Conservation (phyloP, 2,329 filamentous ascomycete species). For the Chalaropsis thielavioides region DNA sequence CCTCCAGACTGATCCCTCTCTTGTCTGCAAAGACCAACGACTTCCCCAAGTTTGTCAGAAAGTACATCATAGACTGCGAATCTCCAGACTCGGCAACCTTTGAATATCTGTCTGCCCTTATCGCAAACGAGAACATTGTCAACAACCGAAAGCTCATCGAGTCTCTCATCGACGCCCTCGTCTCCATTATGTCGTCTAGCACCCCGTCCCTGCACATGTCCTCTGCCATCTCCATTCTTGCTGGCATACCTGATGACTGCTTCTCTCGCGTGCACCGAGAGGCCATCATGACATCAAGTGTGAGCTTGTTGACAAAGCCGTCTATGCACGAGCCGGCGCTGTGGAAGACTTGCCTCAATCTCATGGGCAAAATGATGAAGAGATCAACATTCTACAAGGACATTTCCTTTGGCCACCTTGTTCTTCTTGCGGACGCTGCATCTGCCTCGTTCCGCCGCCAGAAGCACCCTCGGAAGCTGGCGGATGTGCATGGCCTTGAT, state of each 20-base stretch:
- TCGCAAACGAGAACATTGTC: conserved; percentile 19
- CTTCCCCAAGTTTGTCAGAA: conserved; percentile 15
- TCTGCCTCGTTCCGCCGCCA: conserved; percentile 16
- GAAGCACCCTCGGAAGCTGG: neutral
- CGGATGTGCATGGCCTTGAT: conserved; percentile 15
- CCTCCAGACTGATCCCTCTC: conserved; percentile 16
- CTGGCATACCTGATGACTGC: conserved; percentile 18
- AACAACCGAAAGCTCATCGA: conserved; percentile 17
- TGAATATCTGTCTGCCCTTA: conserved; percentile 11
- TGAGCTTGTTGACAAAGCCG: conserved; percentile 11
- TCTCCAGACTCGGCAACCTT: conserved; percentile 10
- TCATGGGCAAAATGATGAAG: conserved; percentile 32
- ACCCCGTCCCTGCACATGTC: neutral
- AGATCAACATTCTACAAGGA: conserved; percentile 37
- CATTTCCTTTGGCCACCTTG: conserved; percentile 29
- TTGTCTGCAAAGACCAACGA: conserved; percentile 15
- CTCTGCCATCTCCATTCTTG: conserved; percentile 14
- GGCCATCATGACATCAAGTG: conserved; percentile 11
- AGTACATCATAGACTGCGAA: conserved; percentile 7
- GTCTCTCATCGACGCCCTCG: conserved; percentile 16
- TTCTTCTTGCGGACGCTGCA: conserved; percentile 25
- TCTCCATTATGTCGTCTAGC: conserved; percentile 8
- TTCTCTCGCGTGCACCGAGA: conserved; percentile 17
- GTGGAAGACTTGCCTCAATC: conserved; percentile 16
- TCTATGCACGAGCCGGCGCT: conserved; percentile 9